Evolutionary conservation across 2,329 filamentous ascomycete genomes (phyloP), one percentile per base, ranked within the genome.

Genomic region (Cladosporium austrohemisphaericum): DNA sequence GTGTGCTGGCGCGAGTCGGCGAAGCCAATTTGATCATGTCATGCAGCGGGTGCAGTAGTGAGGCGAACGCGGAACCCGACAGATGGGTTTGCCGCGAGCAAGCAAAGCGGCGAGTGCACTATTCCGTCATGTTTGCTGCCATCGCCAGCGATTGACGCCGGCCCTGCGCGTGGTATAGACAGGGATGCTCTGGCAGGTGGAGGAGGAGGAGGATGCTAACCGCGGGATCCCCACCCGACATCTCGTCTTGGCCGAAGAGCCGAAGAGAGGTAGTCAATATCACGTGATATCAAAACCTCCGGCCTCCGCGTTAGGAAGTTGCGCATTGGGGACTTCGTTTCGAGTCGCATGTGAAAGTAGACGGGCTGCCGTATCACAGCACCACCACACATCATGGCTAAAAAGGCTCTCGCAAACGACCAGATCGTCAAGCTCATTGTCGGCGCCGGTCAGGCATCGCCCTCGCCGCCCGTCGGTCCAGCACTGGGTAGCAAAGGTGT

Each of bases 351-450:
- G 43, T 36, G 43, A 46, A 36, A 23, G 22, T 18, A 23, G 37
- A 14, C 14, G 20, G 23, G 8, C 29, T 10, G 43, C 16, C 43
- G 14, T 26, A 19, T 28, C 26, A 31, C 19, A 47, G 16, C 31
- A 28, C 25, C 29, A 22, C 33, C 29, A 38, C 32, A 44, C 53
- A 57, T 50, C 59, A 80, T 80, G 77, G 73, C 78, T 43, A 71
- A 69, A 56, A 77, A 74, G 64, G 70, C 68, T 38, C 61, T 78
- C 49, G 67, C 71, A 56, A 74, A 70, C 55, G 78, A 94, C 65
- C 83, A 88, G 71, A 84, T 97, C 52, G 91, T 98, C 68, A 98
- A 97, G 76, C 81, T 98, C 70, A 95, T 98, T 59, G 93, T 98
- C 54, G 93, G 92, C 62, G 93, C 93, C 50, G 93, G 93, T 20